phyloP scores from a whole-genome alignment of 179 eudicot genomes.

The Sideroxylon spinosum region DNA sequence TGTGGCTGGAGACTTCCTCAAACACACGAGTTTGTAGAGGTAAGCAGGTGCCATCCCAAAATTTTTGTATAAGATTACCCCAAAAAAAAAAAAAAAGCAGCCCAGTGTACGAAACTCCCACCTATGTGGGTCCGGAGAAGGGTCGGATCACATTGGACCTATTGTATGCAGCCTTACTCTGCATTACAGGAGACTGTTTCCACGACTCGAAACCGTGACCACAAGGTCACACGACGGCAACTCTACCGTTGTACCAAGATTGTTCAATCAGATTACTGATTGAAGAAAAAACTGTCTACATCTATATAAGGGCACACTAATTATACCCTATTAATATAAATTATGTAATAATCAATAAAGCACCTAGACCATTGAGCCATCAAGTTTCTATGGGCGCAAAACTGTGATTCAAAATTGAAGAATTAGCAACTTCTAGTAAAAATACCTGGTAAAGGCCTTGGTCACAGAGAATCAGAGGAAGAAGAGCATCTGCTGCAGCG shows the following conservation, averaged over 20 bases:
- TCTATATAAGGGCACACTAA: background rate
- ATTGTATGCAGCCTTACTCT: no score
- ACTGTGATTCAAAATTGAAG: background rate
- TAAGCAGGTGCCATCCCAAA: no score
- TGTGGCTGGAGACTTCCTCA: no score
- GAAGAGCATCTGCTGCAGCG: conserved; percentile 92
- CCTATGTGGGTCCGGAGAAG: no score
- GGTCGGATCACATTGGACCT: no score
- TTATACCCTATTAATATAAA: background rate
- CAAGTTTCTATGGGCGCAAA: background rate
- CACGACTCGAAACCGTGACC: no score
- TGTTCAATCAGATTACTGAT: background rate
- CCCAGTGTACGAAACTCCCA: no score
- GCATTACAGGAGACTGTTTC: no score
- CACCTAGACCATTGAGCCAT: background rate
- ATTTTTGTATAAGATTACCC: no score
- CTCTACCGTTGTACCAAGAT: background rate
- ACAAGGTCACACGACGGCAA: no score
- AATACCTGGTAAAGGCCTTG: conserved; percentile 81
- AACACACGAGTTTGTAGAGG: no score
- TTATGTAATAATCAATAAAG: background rate
- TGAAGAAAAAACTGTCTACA: background rate
- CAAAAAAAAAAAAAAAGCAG: no score
- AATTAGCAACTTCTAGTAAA: background rate
- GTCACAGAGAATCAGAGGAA: conserved; percentile 88